Percentiles rank a stretch among this genome's conserved stretches.
phyloP scores from a whole-genome alignment of 768 basidiomycete genomes.

The Termitomyces sp. region DNA sequence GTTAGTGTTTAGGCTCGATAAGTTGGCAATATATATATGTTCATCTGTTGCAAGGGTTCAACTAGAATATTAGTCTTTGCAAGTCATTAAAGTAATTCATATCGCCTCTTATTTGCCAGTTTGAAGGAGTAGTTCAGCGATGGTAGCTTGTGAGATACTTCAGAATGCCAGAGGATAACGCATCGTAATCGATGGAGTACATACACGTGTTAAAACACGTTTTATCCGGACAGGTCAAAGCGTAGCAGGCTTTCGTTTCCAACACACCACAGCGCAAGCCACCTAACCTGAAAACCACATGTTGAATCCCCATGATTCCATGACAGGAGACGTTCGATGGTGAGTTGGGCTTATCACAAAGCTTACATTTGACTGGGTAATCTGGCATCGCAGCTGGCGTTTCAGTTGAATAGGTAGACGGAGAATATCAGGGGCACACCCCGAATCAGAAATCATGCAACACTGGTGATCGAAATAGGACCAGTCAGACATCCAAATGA shows the following conservation, averaged over 20 bases:
- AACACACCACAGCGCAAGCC: slow-evolving; percentile 3
- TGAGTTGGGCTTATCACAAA: background rate
- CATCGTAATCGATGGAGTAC: slow-evolving; percentile 21
- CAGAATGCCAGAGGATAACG: slow-evolving; percentile 1
- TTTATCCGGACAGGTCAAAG: slow-evolving; percentile 8
- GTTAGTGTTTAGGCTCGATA: slow-evolving; percentile 11
- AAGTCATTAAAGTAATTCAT: background rate
- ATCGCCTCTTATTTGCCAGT: slow-evolving; percentile 6
- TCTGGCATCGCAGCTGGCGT: background rate
- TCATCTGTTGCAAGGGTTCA: background rate
- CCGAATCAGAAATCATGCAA: background rate
- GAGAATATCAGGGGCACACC: background rate
- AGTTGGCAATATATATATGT: slow-evolving; percentile 11
- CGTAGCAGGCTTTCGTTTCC: background rate
- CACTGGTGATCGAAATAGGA: background rate
- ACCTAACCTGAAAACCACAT: slow-evolving; percentile 6
- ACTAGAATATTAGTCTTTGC: background rate
- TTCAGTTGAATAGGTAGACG: slow-evolving; percentile 1
- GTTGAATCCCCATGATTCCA: slow-evolving; percentile 3
- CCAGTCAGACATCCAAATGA: background rate
- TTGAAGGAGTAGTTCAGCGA: slow-evolving; percentile 9
- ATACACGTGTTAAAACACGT: slow-evolving; percentile 25
- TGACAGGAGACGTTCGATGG: background rate
- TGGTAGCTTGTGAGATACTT: slow-evolving; percentile 8
- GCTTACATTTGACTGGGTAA: background rate